phyloP scores from a whole-genome alignment of 225 moss, liverwort and hornwort genomes.

The Marchantia paleacea region DNA sequence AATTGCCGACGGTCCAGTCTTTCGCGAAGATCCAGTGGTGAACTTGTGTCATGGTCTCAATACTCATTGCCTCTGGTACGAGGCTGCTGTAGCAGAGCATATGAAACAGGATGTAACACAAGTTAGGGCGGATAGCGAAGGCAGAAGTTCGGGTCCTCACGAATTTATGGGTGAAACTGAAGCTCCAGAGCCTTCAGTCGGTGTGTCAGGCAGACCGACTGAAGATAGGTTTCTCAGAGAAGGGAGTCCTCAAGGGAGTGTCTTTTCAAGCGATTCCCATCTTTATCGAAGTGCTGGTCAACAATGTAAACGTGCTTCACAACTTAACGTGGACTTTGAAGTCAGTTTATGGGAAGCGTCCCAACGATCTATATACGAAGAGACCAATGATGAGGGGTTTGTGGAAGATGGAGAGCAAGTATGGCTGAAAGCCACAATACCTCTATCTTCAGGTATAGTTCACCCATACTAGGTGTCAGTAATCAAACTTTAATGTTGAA shows the following conservation, averaged over 20 bases:
- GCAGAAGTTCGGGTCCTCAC: slow-evolving; percentile 46
- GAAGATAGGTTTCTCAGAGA: background rate
- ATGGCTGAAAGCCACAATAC: slow-evolving; percentile 56
- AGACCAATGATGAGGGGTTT: slow-evolving; percentile 59
- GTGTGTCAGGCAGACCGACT: background rate
- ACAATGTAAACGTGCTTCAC: background rate
- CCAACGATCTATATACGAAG: slow-evolving; percentile 74
- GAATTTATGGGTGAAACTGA: slow-evolving; percentile 77
- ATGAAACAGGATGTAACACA: slow-evolving; percentile 43
- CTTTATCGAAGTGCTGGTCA: background rate
- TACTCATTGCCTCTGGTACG: slow-evolving; percentile 74
- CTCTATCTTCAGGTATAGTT: slow-evolving; percentile 58
- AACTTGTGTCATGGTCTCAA: slow-evolving; percentile 85
- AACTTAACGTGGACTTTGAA: background rate
- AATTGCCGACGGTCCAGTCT: slow-evolving; percentile 67
- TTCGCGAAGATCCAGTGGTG: slow-evolving; percentile 68
- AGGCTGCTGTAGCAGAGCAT: slow-evolving; percentile 63
- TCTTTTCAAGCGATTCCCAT: slow-evolving; percentile 15
- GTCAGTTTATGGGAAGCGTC: slow-evolving; percentile 42
- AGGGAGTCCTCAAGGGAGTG: slow-evolving; percentile 3
- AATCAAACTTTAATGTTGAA: background rate
- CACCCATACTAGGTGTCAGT: background rate
- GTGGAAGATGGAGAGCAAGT: slow-evolving; percentile 47
- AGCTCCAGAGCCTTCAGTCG: slow-evolving; percentile 39
- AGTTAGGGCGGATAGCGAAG: slow-evolving; percentile 42